Evolutionary conservation across 2,329 filamentous ascomycete genomes (phyloP).

Genomic region (Plectosphaerella plurivora): DNA sequence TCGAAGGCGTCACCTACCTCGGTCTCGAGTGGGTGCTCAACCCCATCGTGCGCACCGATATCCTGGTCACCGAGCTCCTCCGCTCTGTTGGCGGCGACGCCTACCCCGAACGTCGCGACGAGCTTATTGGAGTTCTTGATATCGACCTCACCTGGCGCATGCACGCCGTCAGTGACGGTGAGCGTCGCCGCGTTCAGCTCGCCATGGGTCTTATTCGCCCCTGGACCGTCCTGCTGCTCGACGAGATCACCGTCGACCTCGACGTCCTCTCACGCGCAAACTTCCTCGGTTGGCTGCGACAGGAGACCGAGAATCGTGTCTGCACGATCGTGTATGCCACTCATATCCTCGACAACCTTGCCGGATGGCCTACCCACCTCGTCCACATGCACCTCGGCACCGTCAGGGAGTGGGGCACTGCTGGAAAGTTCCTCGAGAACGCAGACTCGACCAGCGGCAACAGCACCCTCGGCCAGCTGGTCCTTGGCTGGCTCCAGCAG

Average conservation of each 20-base stretch:
- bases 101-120: slow-evolving; percentile 77
- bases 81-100: slow-evolving; percentile 79
- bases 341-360: slow-evolving; percentile 93
- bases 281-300: slow-evolving; percentile 81
- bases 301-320: slow-evolving; percentile 74
- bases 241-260: slow-evolving; percentile 96
- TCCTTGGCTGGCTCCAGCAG: slow-evolving; percentile 79
- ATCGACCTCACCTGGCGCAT: slow-evolving; percentile 92
- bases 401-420: slow-evolving; percentile 79
- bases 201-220: slow-evolving; percentile 92
- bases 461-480: slow-evolving; percentile 79
- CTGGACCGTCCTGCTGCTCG: slow-evolving; percentile 85
- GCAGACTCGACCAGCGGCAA: slow-evolving; percentile 58
- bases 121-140: slow-evolving; percentile 83
- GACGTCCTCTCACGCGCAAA: slow-evolving; percentile 81
- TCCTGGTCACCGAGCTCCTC: slow-evolving; percentile 83
- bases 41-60: slow-evolving; percentile 91
- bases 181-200: slow-evolving; percentile 85
- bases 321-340: slow-evolving; percentile 98
- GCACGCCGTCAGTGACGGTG: slow-evolving; percentile 92
- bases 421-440: slow-evolving; percentile 62
- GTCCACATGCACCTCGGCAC: slow-evolving; percentile 91
- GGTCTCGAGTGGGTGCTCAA: slow-evolving; percentile 98
- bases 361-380: slow-evolving; percentile 90
- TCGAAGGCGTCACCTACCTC: slow-evolving; percentile 95